Evolutionary conservation across 139 green algal species (phyloP).

Genomic region (Edaphochlamys debaryana): DNA sequence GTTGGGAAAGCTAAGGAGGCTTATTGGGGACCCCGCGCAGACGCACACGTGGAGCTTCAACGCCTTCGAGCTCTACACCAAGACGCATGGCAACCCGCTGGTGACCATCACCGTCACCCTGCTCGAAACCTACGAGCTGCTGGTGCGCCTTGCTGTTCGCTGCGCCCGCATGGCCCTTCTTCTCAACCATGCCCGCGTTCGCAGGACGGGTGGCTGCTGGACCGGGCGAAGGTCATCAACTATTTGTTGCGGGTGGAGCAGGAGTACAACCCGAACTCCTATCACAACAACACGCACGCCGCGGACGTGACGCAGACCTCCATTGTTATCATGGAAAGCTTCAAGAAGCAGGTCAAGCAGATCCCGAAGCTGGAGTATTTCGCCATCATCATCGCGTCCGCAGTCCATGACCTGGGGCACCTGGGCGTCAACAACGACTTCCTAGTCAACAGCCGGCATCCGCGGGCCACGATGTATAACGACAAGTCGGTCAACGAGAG

Average conservation of each 20-base stretch:
- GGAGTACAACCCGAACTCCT: constrained; percentile 65
- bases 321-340: constrained; percentile 60
- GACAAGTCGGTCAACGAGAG: constrained; percentile 75
- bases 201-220: constrained; percentile 69
- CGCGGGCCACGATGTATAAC: constrained; percentile 66
- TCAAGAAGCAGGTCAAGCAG: constrained; percentile 44
- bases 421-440: constrained; percentile 77
- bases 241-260: constrained; percentile 60
- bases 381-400: constrained; percentile 67
- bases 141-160: constrained; percentile 41
- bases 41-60: constrained; percentile 68
- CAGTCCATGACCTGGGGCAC: constrained; percentile 74
- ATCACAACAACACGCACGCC: constrained; percentile 79
- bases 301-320: constrained; percentile 75
- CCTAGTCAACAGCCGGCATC: constrained; percentile 67
- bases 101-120: constrained; percentile 59
- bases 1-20: not conserved
- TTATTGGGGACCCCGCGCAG: constrained; percentile 30
- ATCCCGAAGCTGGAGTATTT: constrained; percentile 67
- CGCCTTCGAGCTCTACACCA: constrained; percentile 56
- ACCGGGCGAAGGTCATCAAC: constrained; percentile 57
- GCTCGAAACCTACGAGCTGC: constrained; percentile 61
- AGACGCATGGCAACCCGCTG: constrained; percentile 49
- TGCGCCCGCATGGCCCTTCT: not conserved
- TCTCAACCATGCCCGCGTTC: not conserved